Conservation (phyloP, 129 eudicot genomes). For the Arctium lappa region DNA sequence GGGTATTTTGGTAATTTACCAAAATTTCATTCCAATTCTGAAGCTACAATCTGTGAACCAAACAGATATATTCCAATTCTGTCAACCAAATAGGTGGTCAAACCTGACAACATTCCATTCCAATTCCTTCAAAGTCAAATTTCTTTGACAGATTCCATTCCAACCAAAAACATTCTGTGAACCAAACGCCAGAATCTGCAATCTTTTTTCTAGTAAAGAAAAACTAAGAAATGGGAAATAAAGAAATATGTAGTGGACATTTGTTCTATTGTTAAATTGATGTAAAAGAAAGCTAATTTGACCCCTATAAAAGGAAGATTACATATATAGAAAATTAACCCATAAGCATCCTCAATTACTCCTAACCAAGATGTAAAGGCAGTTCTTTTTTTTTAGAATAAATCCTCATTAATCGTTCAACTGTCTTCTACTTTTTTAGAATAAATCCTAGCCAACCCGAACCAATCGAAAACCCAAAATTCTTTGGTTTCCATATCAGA, state of each 20-base stretch:
- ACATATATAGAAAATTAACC: not conserved
- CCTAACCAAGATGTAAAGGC: conserved; percentile 16
- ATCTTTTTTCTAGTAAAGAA: conserved; percentile 14
- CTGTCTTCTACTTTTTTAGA: conserved; percentile 5
- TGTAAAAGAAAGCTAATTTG: conserved; percentile 8
- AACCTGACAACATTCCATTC: no score
- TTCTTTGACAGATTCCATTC: no score
- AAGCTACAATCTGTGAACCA: no score
- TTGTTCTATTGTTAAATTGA: conserved; percentile 1
- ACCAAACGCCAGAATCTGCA: not conserved
- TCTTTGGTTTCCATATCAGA: no score
- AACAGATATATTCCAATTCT: no score
- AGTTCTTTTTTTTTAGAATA: conserved; percentile 22
- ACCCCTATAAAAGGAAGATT: conserved; percentile 13
- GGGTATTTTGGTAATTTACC: no score
- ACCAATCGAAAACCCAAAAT: no score
- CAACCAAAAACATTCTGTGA: no score
- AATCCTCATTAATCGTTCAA: conserved; percentile 16
- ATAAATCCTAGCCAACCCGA: no score
- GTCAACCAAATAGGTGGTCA: no score
- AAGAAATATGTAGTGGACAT: conserved; percentile 5
- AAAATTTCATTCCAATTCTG: no score
- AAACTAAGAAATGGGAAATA: not conserved
- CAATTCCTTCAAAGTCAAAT: no score
- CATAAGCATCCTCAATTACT: not conserved